Evolutionary conservation across 306 rosid species (phyloP).

Genomic region (Herpetospermum pedunculosum): DNA sequence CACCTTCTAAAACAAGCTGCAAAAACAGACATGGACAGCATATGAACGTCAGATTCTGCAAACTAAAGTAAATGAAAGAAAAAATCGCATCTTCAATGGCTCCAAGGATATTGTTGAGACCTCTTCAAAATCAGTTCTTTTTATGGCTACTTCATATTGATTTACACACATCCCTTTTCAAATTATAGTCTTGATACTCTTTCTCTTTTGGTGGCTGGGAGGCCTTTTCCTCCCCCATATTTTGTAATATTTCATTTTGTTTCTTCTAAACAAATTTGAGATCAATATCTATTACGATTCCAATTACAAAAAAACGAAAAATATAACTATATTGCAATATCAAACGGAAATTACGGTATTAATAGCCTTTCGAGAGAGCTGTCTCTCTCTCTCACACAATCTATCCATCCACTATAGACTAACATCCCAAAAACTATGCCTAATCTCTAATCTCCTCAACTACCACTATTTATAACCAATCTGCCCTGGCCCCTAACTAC

Average conservation of each 20-base stretch:
- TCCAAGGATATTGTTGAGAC: too few relatives aligned
- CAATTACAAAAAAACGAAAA: not conserved
- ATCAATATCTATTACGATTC: not conserved
- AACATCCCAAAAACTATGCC: not conserved
- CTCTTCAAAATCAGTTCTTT: not conserved
- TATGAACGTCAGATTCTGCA: not conserved
- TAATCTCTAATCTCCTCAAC: not conserved
- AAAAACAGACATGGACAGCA: not conserved
- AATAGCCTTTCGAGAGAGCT: not conserved
- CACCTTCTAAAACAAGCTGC: constrained; percentile 92
- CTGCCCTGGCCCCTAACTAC: not conserved
- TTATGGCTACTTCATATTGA: not conserved
- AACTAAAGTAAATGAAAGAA: too few relatives aligned
- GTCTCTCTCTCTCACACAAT: not conserved
- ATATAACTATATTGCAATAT: too few relatives aligned
- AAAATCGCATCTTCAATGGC: too few relatives aligned
- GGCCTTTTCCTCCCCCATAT: not conserved
- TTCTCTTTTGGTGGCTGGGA: not conserved
- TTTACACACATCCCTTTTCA: not conserved
- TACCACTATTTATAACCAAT: not conserved
- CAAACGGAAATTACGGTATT: not conserved
- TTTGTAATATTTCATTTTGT: not conserved
- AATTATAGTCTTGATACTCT: not conserved
- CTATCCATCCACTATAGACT: not conserved
- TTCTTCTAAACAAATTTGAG: not conserved